Base-by-base conservation (phyloP, 345 rosid genomes). In the Diplotaxis tenuifolia region DNA sequence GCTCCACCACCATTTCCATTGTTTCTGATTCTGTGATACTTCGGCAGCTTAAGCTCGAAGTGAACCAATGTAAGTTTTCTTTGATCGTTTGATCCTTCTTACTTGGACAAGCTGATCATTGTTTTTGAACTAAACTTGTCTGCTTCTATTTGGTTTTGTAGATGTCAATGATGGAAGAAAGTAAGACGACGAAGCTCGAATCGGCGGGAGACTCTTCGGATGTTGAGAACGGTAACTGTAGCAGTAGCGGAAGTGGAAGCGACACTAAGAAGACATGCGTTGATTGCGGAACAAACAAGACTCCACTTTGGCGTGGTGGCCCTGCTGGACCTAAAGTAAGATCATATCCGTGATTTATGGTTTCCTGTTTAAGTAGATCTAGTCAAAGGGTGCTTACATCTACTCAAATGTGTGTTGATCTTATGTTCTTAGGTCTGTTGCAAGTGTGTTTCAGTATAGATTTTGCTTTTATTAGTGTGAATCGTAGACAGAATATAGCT, bases 301-400 rank as follows among this genome's bases (percentile, higher is more conserved):
- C 99, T 45, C 99, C 99, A 9, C 92, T 95, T 5, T 95, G 99
- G 99, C 83, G 99, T 28, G 92, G 98, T 6, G 99, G 99, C 5
- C 99, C 99, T 0, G 93, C 99, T 29, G 99, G 99, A 0, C 99
- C 99, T 11, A 95, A 92, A 89, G 99, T 88, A 65, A 53, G 10
- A 8, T 57, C 22, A 54, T 60, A 50, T 32, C 61, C 0, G 3
- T 10, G 3, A 42, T 73, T 29, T 64, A 3, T 4, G 2, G 10
- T 18, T 5, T 42, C 14, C 2, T 11, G 1, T 15, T 32, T 7
- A 21, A 18, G 10, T 68, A 68, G 79, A 75, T 75, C 79, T 75
- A 40, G 6, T 28, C 1, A 7, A n/a, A 16, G 11, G 5, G 60
- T 31, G 14, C 34, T 62, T 12, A 1, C 7, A 27, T 34, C 14